Evolutionary conservation across 1,139 yeast genomes (phyloP), one percentile per base, ranked within the genome.

Genomic region (Pichia sp.): DNA sequence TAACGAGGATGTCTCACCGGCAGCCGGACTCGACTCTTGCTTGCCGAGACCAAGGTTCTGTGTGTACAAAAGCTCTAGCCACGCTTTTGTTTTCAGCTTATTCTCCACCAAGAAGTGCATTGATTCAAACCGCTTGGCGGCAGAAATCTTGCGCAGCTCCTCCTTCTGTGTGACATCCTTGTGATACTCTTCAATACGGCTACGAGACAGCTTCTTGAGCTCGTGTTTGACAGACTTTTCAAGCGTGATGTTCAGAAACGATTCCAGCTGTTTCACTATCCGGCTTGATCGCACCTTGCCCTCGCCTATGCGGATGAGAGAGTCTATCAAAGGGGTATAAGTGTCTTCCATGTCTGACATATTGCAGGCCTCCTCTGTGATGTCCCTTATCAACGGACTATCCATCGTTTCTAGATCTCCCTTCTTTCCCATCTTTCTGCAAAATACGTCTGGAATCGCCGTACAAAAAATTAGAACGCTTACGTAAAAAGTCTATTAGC

Each of bases 231-330:
- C 16, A 5, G 38, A 20, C 14, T 27, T 20, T 17, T 50, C 53
- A 33, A 52, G 49, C 1, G 16, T 16, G 6, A 24, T 7, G 41
- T 52, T 52, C 6, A 52, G 45, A 40, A 49, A 30, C 6, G 48
- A 5, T 8, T 46, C 36, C 17, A 52, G 45, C 30, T 52, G 52
- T 27, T 49, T 49, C 12, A 52, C n/a, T 4, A 52, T 29, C 5
- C 24, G 20, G 12, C 27, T 20, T 6, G 46, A 8, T 30, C 16
- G 34, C 16, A 34, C 36, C 6, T 42, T 17, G 24, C 29, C 27
- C 12, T 51, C 44, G 4, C 16, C 6, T 4, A 17, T 14, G 7
- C 24, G 47, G n/a, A 52, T 29, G 14, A 52, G 16, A 9, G 51
- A 17, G n/a, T 48, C 52, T n/a, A 52, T 49, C 29, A 52, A 17